phyloP scores from a whole-genome alignment of 495 filamentous ascomycete genomes.

The Acidomyces sp. region DNA sequence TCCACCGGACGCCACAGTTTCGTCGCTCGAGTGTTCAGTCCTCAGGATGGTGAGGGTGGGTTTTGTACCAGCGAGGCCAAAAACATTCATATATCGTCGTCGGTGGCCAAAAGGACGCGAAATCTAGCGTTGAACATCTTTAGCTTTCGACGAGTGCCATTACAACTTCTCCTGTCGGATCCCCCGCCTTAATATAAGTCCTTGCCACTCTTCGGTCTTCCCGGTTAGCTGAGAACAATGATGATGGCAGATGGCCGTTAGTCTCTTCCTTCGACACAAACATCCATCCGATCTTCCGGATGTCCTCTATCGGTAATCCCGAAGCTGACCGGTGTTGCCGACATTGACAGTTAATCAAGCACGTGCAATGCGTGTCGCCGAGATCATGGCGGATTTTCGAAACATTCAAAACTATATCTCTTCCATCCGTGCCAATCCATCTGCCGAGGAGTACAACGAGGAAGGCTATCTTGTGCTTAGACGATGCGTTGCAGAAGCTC shows the following conservation, averaged over 20 bases:
- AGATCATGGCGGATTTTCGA: conserved; percentile 75
- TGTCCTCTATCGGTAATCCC: conserved; percentile 1
- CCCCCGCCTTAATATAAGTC: conserved; percentile 1
- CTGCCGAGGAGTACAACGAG: conserved; percentile 57
- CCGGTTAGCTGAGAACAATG: too few relatives aligned
- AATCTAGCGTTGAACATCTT: too few relatives aligned
- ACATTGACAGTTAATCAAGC: conserved; percentile 67
- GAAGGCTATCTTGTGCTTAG: conserved; percentile 66
- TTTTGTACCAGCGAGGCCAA: neutral
- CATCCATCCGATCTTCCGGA: conserved; percentile 1
- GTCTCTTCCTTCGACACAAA: conserved; percentile 25
- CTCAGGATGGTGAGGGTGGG: neutral
- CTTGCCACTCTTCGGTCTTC: too few relatives aligned
- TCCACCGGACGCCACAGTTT: too few relatives aligned
- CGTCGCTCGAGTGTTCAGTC: too few relatives aligned
- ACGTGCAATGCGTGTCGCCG: conserved; percentile 66
- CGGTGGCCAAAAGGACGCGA: conserved; percentile 8
- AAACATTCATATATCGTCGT: conserved; percentile 8
- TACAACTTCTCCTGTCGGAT: neutral
- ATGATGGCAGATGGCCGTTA: conserved; percentile 52
- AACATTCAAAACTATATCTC: conserved; percentile 70
- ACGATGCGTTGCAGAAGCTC: conserved; percentile 61
- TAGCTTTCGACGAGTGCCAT: too few relatives aligned
- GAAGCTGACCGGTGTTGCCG: conserved; percentile 5
- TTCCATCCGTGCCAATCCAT: conserved; percentile 47